Percentiles rank a stretch among this genome's conserved stretches.
These are phyloP conservation scores for Fonsecaea erecta DNA, from an alignment of 2,329 filamentous ascomycete genomes.

Conservation along the genomic window DNA sequence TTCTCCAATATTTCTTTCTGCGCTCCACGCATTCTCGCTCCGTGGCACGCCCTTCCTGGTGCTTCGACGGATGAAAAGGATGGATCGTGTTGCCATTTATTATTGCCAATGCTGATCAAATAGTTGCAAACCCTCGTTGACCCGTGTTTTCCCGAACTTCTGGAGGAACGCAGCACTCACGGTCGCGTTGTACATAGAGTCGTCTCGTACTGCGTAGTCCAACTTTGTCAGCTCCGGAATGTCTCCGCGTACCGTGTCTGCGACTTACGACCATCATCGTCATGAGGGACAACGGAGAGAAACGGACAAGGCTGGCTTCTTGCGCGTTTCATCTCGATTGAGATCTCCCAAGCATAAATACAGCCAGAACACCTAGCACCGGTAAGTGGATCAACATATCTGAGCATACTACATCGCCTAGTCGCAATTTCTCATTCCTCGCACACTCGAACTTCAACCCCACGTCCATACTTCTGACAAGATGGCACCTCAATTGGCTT, in stretches of 20 bases:
- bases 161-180: too few species aligned
- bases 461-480: not conserved
- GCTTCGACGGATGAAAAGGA: not conserved
- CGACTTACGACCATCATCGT: slow-evolving; percentile 7
- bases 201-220: not conserved
- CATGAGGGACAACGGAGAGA: slow-evolving; percentile 13
- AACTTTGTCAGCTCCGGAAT: slow-evolving; percentile 15
- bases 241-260: slow-evolving; percentile 4
- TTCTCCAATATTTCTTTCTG: not conserved
- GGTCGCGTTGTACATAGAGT: not conserved
- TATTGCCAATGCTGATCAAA: not conserved
- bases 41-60: not conserved
- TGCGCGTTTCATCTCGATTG: not conserved
- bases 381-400: not conserved
- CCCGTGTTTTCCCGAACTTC: slow-evolving; percentile 8
- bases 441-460: not conserved
- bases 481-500: slow-evolving; percentile 63
- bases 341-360: slow-evolving; percentile 1
- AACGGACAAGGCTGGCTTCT: slow-evolving; percentile 10
- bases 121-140: not conserved
- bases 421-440: not conserved
- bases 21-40: not conserved
- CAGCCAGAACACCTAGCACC: not conserved
- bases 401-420: not conserved
- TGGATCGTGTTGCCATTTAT: not conserved